Base-by-base conservation (phyloP, 2,329 filamentous ascomycete species). In the Fusarium udum region DNA sequence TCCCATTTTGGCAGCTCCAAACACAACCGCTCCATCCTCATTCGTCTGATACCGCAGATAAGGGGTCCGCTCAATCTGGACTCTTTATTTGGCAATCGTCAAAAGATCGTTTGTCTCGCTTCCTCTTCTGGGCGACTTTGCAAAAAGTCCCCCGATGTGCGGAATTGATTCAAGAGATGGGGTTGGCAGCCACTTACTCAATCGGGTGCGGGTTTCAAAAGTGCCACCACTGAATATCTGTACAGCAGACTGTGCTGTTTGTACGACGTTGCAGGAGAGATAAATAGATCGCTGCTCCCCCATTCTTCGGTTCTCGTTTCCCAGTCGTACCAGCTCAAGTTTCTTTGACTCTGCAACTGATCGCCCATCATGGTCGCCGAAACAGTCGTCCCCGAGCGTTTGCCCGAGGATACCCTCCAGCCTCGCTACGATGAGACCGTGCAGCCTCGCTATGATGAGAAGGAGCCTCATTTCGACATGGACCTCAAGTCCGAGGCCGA, bases 401-500 rank as follows among this genome's bases (percentile, higher is more conserved):
- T 69, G 43, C 71, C 71, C 6, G 71, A 49, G 31, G 71, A 71
- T 31, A n/a, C 62, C 18, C 64, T 73, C 37, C 70, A 73, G 57
- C 70, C 69, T 51, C 45, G 65, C 37, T 69, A 76, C 49, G 69
- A 76, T 46, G 78, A 80, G 64, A 77, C 46, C 3, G 11, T 11
- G 10, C 70, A 72, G 56, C 70, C 64, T 45, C 43, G 64, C 24
- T 69, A 75, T 43, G 69, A 76, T 45, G 78, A 80, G 65, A 77
- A 80, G 69, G 60, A 67, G 56, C 61, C 68, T 56, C 65, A 68
- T 37, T 61, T 74, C 48, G 77, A 78, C 12, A 62, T 71, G 42
- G 75, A 78, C 58, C 51, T 73, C 68, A 81, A 80, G 75, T 76
- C 75, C 4, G 77, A 79, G 22, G 64, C 73, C 2, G 62, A 68